phyloP scores from a whole-genome alignment of 805 yeast genomes.

The Kodamaea kakaduensis region DNA sequence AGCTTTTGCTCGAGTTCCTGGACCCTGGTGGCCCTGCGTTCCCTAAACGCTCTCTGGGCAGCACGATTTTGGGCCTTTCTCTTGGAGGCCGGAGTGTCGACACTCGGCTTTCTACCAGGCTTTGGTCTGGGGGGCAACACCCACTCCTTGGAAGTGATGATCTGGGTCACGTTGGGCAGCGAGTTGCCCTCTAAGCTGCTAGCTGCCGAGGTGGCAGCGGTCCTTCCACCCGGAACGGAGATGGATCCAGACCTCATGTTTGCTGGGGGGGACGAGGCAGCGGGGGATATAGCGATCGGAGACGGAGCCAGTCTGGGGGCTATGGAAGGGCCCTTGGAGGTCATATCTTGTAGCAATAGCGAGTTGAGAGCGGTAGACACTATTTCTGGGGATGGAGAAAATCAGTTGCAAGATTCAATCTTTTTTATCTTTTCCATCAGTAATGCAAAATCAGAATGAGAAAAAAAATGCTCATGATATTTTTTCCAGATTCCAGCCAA shows the following conservation, averaged over 20 bases:
- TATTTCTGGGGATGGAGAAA: neutral
- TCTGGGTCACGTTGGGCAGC: slow-evolving; percentile 33
- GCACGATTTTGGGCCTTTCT: slow-evolving; percentile 90
- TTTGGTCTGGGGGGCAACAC: slow-evolving; percentile 59
- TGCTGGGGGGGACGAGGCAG: slow-evolving; percentile 7
- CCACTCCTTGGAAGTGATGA: slow-evolving; percentile 58
- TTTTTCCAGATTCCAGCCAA: slow-evolving; percentile 4
- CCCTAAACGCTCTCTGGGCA: slow-evolving; percentile 90
- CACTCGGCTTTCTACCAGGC: slow-evolving; percentile 59
- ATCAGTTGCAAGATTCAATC: neutral
- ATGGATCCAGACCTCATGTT: slow-evolving; percentile 1
- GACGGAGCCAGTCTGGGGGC: slow-evolving; percentile 15
- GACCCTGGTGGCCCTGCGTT: slow-evolving; percentile 77
- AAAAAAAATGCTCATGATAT: neutral
- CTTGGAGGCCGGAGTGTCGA: slow-evolving; percentile 79
- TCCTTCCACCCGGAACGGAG: slow-evolving; percentile 1
- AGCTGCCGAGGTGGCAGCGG: slow-evolving; percentile 4
- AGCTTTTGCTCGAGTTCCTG: slow-evolving; percentile 71
- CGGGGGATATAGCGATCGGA: slow-evolving; percentile 12
- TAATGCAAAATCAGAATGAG: slow-evolving; percentile 4
- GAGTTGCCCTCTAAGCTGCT: slow-evolving; percentile 4
- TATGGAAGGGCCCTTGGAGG: slow-evolving; percentile 9
- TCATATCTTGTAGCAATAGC: neutral
- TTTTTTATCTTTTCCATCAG: slow-evolving; percentile 11
- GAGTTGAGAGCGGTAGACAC: neutral